These are phyloP conservation scores for Rhizopogon sp. DNA, from an alignment of 768 basidiomycete species.

Conservation along the genomic window DNA sequence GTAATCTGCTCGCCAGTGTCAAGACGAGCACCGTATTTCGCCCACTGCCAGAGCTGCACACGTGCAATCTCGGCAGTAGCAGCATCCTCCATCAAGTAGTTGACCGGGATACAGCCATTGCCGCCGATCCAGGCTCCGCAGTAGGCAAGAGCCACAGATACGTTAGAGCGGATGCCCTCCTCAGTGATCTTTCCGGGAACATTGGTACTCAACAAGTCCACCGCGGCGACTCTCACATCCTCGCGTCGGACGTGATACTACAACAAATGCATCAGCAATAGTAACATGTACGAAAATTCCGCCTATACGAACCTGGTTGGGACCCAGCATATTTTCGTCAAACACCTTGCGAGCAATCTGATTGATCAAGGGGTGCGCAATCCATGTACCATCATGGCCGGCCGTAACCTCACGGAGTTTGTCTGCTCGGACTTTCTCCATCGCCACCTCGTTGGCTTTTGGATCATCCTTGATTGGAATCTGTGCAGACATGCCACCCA, in stretches of 20 bases:
- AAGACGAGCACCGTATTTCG: conserved; percentile 66
- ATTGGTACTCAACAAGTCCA: conserved; percentile 76
- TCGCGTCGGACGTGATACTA: conserved; percentile 91
- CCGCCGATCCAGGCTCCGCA: conserved; percentile 96
- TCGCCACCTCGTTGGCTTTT: conserved; percentile 89
- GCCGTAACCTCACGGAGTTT: conserved; percentile 94
- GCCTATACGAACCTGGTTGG: conserved; percentile 70
- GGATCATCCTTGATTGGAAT: conserved; percentile 97
- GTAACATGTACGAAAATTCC: not conserved
- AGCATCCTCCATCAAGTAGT: conserved; percentile 96
- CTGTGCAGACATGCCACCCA: conserved; percentile 99
- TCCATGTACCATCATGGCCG: conserved; percentile 99
- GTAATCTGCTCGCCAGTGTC: conserved; percentile 73
- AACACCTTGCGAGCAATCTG: conserved; percentile 87
- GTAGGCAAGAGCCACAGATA: conserved; percentile 86
- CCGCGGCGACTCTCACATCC: conserved; percentile 83
- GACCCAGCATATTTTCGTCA: conserved; percentile 92
- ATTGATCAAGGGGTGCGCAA: conserved; percentile 95
- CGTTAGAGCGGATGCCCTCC: conserved; percentile 83
- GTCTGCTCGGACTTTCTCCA: conserved; percentile 92
- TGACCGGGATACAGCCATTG: conserved; percentile 96
- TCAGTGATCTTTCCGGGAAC: conserved; percentile 88
- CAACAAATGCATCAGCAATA: not conserved
- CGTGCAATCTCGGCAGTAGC: conserved; percentile 98
- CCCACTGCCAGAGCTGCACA: conserved; percentile 99